Evolutionary conservation across 1,284 basidiomycete species (phyloP).

Genomic region (Papiliotrema flavescens): DNA sequence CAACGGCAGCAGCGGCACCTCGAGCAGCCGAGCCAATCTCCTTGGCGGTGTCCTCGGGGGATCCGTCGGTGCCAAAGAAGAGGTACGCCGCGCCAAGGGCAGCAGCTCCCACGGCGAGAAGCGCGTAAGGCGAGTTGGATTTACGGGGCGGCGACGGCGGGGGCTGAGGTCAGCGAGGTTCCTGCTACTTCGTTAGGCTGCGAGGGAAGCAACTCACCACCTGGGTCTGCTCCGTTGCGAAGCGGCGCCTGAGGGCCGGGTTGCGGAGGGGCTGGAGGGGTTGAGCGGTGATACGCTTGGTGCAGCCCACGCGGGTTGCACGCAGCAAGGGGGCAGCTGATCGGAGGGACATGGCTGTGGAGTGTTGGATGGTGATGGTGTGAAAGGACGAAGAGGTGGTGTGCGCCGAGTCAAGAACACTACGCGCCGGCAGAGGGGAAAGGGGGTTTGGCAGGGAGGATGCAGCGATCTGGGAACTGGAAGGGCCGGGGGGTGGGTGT

Average conservation of each 20-base stretch:
- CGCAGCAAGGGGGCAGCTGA: background rate
- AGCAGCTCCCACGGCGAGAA: slow-evolving; percentile 37
- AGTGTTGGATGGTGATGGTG: background rate
- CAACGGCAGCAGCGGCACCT: slow-evolving; percentile 59
- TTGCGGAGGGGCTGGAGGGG: background rate
- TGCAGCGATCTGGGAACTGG: background rate
- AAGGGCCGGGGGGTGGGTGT: background rate
- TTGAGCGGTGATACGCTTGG: too few relatives aligned
- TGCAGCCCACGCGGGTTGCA: background rate
- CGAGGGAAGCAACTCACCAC: too few relatives aligned
- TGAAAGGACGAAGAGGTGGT: background rate
- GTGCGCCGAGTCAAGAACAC: too few relatives aligned
- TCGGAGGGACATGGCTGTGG: slow-evolving; percentile 2
- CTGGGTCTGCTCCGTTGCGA: background rate
- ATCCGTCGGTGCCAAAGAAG: slow-evolving; percentile 41
- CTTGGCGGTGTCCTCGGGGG: slow-evolving; percentile 51
- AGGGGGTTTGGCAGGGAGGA: background rate
- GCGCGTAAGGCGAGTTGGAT: slow-evolving; percentile 31
- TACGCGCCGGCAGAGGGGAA: background rate
- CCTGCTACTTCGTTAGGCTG: too few relatives aligned
- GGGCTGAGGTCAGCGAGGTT: slow-evolving; percentile 15
- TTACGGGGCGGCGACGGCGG: slow-evolving; percentile 34
- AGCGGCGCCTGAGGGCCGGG: background rate
- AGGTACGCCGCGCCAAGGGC: slow-evolving; percentile 45
- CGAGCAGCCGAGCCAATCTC: slow-evolving; percentile 57